Evolutionary conservation across 495 filamentous ascomycete genomes (phyloP), one percentile per base, ranked within the genome.

Genomic region (Jackrogersella multiformis): DNA sequence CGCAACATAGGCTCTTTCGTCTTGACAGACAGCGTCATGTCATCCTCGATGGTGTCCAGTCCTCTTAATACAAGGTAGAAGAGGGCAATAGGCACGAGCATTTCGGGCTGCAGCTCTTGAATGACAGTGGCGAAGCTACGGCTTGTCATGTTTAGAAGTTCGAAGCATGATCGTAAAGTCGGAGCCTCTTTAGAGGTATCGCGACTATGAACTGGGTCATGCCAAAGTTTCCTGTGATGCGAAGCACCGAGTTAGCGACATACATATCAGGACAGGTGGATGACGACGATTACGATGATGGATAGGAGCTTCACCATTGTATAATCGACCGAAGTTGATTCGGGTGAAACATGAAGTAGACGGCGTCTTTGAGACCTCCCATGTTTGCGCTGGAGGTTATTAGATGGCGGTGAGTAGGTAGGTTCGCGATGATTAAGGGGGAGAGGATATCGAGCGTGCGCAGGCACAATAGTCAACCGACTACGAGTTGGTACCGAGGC

Each of bases 31-130:
- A 99, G 88, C 3, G 95, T 97, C 87, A 97, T 98, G 77, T 99
- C 95, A 84, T 99, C 95, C 78, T 99, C 95, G 59, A 99, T 92
- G 16, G 95, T 99, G 75, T 99, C 95, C 45, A 99, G 84, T 7
- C 90, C 96, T 51, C 95, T 89, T 12, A 99, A 84, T 32, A 90
- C 86, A 34, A 99, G 83, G 79, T 99, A 99, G 85, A 99, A 99
- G n/a, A 98, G 82, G 52, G 86, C 88, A 44, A 99, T 84, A 1
- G 96, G 92, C 34, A 97, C 85, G 20, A 98, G 87, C 15, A 99
- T 85, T 78, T 99, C 94, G 0, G 93, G 92, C 71, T 97, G 92
- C 13, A 99, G 83, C 74, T 99, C 95, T 76, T 96, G 87, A 73
- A 99, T 99, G 71, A 99, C 95, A 21, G 94, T 83, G 52, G 88